Conservation (phyloP, 1,284 basidiomycete species). For the Phaffia rhodozyma region DNA sequence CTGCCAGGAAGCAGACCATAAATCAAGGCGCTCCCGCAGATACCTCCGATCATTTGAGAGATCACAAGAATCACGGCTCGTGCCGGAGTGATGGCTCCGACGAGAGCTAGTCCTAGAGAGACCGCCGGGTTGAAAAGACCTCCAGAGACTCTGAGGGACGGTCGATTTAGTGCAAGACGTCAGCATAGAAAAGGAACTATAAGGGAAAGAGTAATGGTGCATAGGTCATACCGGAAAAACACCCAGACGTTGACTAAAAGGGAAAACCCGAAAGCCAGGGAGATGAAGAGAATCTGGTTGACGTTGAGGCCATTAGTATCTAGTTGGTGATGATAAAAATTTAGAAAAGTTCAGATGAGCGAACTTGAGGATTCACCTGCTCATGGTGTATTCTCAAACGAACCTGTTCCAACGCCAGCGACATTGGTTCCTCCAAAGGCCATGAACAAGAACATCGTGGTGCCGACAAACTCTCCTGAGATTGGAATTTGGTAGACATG, state of each 20-base stretch:
- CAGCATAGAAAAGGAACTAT: not conserved
- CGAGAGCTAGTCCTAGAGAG: slow-evolving; percentile 37
- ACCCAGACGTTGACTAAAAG: too few species aligned
- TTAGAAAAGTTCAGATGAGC: slow-evolving; percentile 10
- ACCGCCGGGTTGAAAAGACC: slow-evolving; percentile 39
- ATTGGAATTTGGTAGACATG: too few species aligned
- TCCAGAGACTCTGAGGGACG: slow-evolving; percentile 24
- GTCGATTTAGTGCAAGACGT: not conserved
- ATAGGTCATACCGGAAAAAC: not conserved
- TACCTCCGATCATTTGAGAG: slow-evolving; percentile 38
- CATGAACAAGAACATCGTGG: slow-evolving; percentile 37
- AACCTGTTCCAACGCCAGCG: slow-evolving; percentile 27
- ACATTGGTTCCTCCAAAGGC: slow-evolving; percentile 35
- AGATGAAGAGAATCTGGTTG: slow-evolving; percentile 35
- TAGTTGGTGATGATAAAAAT: slow-evolving; percentile 18
- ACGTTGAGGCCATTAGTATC: slow-evolving; percentile 17
- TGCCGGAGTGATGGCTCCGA: slow-evolving; percentile 35
- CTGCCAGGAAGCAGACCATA: slow-evolving; percentile 34
- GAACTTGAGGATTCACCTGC: not conserved
- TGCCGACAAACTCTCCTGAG: slow-evolving; percentile 38
- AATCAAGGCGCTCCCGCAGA: slow-evolving; percentile 36
- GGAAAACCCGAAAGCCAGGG: slow-evolving; percentile 39
- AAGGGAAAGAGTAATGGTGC: not conserved
- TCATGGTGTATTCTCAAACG: slow-evolving; percentile 31
- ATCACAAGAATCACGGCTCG: slow-evolving; percentile 35